Conservation (phyloP, 331 rosid species). For the Spiraea crenata region DNA sequence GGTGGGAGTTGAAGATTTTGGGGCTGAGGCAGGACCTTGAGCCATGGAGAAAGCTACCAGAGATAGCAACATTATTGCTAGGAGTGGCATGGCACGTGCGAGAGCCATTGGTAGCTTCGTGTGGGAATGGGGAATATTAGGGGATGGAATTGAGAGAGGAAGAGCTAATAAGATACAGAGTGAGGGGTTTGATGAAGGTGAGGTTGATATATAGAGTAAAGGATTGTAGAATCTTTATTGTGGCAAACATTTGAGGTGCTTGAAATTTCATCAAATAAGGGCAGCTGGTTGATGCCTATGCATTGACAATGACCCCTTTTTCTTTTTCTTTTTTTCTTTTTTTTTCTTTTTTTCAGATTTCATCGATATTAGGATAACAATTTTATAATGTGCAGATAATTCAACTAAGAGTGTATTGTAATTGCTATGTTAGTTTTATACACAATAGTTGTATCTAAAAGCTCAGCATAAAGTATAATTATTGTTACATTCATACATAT, state of each 20-base stretch:
- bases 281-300: conserved; percentile 15
- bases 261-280: not conserved
- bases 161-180: conserved; percentile 11
- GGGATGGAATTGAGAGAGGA: not conserved
- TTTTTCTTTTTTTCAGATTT: not conserved
- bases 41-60: conserved; percentile 46
- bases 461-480: too few species aligned
- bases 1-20: conserved; percentile 15
- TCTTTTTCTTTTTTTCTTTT: not conserved
- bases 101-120: conserved; percentile 36
- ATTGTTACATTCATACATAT: too few species aligned
- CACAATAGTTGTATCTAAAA: too few species aligned
- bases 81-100: conserved; percentile 49
- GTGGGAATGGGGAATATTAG: not conserved
- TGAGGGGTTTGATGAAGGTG: conserved; percentile 7
- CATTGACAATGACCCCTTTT: not conserved
- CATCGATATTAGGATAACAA: too few species aligned
- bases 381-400: too few species aligned
- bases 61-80: conserved; percentile 34
- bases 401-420: too few species aligned
- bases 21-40: conserved; percentile 59
- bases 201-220: conserved; percentile 29
- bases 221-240: conserved; percentile 3
- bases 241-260: conserved; percentile 11
- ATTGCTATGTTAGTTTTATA: too few species aligned